Evolutionary conservation across 805 yeast genomes (phyloP), one percentile per base, ranked within the genome.

Genomic region (Lipomyces chichibuensis): DNA sequence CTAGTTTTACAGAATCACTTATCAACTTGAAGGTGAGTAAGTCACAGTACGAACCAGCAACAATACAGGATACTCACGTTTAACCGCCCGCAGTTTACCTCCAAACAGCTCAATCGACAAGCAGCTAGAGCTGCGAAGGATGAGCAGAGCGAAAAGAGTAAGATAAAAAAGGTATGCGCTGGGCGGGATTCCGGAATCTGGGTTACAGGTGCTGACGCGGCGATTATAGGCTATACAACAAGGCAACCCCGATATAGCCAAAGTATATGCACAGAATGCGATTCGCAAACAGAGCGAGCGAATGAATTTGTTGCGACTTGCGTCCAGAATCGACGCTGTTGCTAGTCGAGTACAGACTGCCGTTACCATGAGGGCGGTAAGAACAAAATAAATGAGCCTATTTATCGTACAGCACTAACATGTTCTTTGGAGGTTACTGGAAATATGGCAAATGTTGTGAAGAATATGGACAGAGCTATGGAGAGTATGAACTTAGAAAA

Each of bases 301-400:
- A 69, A 82, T 94, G 62, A 94, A 90, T 75, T 79, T 95, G 63
- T 80, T 95, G 62, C 83, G 94, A 71, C 81, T 95, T 65, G 89
- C 97, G 0, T 91, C 97, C 0, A 80, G 98, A 65, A 91, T 95
- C 25, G 99, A 95, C 79, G 94, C 98, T 0, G 99, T 95, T 29
- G 96, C 98, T 0, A 89, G 96, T 3, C 81, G 99, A 66, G 97
- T 95, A 1, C 98, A 94, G 74, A 95, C 99, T 0, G 99, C 99
- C 0, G 98, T 95, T 6, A 94, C 98, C 0, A 95, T 95, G 99
- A 84, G 97, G 71, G 52, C 59, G 17, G 75, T 71, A 59, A 52
- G 33, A 52, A 23, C 9, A 14, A 35, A 11, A 35, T 52, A 17
- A 25, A 52, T 14, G 11, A 2, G 32, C 17, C 1, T 25, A 3